Evolutionary conservation across 1,284 basidiomycete species (phyloP), one percentile per base, ranked within the genome.

Genomic region (Cerioporus squamosus): DNA sequence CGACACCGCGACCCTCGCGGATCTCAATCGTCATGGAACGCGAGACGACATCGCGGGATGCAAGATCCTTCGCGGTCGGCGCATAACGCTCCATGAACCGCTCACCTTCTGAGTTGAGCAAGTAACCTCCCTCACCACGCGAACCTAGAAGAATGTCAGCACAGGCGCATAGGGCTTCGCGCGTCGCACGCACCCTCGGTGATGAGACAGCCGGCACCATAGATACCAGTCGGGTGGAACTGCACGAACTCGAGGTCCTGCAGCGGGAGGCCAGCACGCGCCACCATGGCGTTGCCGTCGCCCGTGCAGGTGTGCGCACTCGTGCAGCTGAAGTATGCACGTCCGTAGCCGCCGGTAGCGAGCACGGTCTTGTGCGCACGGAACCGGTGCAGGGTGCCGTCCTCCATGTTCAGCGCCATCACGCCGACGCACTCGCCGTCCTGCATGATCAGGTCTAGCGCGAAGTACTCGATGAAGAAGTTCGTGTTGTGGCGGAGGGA

Each of bases 81-180:
- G 97, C 97, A 75, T 98, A 97, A 77, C 97, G 94, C 79, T 99
- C 97, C 97, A 99, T 99, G 84, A 99, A 99, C 64, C 97, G 93
- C 79, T 99, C 97, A 75, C 97, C 97, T 82, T 98, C 93, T 10
- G 95, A 95, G 83, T 99, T 99, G 75, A 99, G 82, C 66, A 99
- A 83, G 79, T 99, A 99, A 68, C 97, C 97, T 81, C 97, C 97
- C 79, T 99, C 97, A 74, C 97, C 97, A 77, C 97, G 95, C 67
- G 97, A 98, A 68, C 96, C 95, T 94, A 54, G 33, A 99, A 39
- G 40, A 24, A 5, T 50, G 24, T 45, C 42, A 56, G 20, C 29
- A 22, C 2, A 23, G 43, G 38, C 14, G n/a, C 8, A 18, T 22
- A 6, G 1, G 12, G 5, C 20, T 10, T 5, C 9, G 20, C 15